Percentiles rank a stretch among this genome's conserved stretches.
Conservation (phyloP, 2,329 filamentous ascomycete genomes). For the Cladosporium sp. region DNA sequence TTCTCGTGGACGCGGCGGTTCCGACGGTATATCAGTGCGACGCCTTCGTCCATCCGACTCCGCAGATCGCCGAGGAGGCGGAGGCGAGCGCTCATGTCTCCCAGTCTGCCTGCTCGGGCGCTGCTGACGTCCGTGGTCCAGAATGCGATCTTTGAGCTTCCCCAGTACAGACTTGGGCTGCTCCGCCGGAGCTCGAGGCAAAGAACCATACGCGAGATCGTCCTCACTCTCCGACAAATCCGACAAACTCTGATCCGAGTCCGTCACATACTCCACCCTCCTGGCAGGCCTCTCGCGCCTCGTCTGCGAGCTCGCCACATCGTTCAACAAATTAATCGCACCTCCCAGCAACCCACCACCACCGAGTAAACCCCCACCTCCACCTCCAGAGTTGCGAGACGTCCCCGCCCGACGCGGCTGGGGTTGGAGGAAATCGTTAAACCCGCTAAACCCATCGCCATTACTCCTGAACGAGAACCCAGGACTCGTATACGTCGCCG, state of each 20-base stretch:
- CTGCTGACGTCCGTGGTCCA: constrained; percentile 2
- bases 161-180: constrained; percentile 4
- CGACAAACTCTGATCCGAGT: constrained; percentile 1
- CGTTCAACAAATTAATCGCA: constrained; percentile 25
- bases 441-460: neutral
- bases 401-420: neutral
- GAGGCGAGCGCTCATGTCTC: neutral
- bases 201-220: constrained; percentile 8
- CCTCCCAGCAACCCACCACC: constrained; percentile 24
- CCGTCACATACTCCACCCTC: neutral
- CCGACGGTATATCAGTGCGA: constrained; percentile 1
- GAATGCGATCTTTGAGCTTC: constrained; percentile 4
- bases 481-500: constrained; percentile 23
- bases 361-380: constrained; percentile 14
- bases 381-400: neutral
- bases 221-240: constrained; percentile 4
- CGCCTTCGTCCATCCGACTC: constrained; percentile 2
- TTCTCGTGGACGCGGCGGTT: neutral
- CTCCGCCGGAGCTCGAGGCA: neutral
- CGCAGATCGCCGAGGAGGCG: neutral
- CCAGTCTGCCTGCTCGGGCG: neutral
- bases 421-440: constrained; percentile 5
- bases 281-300: neutral
- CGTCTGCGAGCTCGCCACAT: constrained; percentile 11
- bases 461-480: constrained; percentile 24